Evolutionary conservation across 108 stramenopile species (phyloP).

Genomic region (Cyclostephanos tholiformis): DNA sequence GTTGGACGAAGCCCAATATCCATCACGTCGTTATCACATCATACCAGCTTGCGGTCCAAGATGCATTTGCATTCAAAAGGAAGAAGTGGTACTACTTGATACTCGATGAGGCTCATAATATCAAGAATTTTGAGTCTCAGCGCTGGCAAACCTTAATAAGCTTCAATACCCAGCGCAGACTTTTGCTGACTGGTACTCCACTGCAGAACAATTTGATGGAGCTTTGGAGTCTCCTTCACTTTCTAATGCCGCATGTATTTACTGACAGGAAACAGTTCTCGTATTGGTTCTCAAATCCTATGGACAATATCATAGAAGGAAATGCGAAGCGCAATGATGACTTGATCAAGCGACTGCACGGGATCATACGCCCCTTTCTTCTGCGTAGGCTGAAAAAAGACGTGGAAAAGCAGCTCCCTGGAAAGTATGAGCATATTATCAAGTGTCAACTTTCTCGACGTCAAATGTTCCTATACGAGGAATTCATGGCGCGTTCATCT

Average conservation of each 20-base stretch:
- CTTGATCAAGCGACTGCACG: constrained; percentile 89
- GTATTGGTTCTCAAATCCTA: constrained; percentile 97
- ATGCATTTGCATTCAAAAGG: constrained; percentile 93
- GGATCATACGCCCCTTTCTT: constrained; percentile 96
- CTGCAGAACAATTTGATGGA: constrained; percentile 93
- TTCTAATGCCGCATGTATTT: constrained; percentile 87
- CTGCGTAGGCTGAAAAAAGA: constrained; percentile 96
- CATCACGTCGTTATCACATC: constrained; percentile 96
- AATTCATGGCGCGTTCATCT: constrained; percentile 95
- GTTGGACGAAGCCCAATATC: constrained; percentile 94
- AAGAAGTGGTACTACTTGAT: constrained; percentile 98
- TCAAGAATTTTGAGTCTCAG: constrained; percentile 98
- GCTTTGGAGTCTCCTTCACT: constrained; percentile 91
- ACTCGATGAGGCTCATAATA: constrained; percentile 98
- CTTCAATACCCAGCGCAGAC: constrained; percentile 94
- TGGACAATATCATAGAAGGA: constrained; percentile 91
- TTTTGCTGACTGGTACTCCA: constrained; percentile 94
- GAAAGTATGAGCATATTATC: constrained; percentile 96
- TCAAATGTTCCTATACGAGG: constrained; percentile 96
- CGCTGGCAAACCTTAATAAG: constrained; percentile 99
- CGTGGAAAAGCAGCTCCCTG: constrained; percentile 96
- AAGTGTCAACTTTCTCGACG: constrained; percentile 92
- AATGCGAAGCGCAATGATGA: constrained; percentile 63
- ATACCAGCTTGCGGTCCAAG: constrained; percentile 94
- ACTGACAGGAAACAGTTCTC: constrained; percentile 72